Evolutionary conservation across 2,329 filamentous ascomycete species (phyloP), one percentile per base, ranked within the genome.

Genomic region (Aspergillus glaucus): DNA sequence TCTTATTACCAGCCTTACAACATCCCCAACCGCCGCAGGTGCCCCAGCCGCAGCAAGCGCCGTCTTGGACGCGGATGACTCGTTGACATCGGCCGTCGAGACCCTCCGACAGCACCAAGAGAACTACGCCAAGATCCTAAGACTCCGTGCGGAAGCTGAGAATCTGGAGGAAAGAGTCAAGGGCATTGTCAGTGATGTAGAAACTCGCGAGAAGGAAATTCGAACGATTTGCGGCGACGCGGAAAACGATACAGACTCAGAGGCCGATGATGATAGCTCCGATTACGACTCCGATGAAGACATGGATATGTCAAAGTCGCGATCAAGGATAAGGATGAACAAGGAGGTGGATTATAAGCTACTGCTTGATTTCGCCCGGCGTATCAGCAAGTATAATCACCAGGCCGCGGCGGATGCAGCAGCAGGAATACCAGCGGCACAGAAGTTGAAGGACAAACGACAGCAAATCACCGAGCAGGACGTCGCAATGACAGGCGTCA

Each of bases 361-460:
- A 2, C 62, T 75, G 0, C 59, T 75, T 12, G 65, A 72, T 26
- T 75, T 75, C 45, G 72, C 73, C 3, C 66, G 71, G 4, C 61
- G 72, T 17, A 75, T 75, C 42, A 74, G 72, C 61, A 73, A 71
- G 56, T 74, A 74, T 50, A 74, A 75, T 47, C 64, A 67, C 15
- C 62, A 70, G 48, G 73, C 72, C 0, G 71, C 71, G 24, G 64
- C 68, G 9, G 72, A 74, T 56, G 71, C 70, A 9, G 65, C 66
- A 15, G 62, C 60, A 2, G 63, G 65, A 15, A 52, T 51, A 9
- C 52, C 51, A 10, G 56, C 41, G 36, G 51, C 42, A 45, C 56
- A 46, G 9, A 59, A 52, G 42, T 51, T 49, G 40, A 50, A 59
- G 45, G 53, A 48, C 41, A 49, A 50, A 49, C 51, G 47, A n/a